phyloP scores from a whole-genome alignment of 164 flowering plant species.

The Chimonanthus salicifolius region DNA sequence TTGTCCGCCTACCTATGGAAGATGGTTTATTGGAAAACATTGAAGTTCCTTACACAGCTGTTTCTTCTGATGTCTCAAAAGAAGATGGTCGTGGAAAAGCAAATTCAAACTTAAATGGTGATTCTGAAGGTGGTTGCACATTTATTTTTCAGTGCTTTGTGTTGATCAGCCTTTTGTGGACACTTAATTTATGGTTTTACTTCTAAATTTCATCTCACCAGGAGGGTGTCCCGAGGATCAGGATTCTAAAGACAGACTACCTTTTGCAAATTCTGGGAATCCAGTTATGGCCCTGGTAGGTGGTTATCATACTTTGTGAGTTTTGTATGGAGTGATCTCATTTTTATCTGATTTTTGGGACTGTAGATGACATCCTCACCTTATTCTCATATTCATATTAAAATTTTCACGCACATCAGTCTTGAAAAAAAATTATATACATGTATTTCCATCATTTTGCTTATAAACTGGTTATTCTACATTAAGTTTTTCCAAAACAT shows the following conservation, averaged over 20 bases:
- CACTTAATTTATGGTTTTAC: neutral
- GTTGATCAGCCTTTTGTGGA: neutral
- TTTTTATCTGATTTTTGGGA: neutral
- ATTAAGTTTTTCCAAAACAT: neutral
- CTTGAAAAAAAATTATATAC: no score
- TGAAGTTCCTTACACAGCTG: slow-evolving; percentile 53
- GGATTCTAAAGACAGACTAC: slow-evolving; percentile 54
- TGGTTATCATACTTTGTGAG: slow-evolving; percentile 7
- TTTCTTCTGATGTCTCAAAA: slow-evolving; percentile 24
- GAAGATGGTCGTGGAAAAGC: slow-evolving; percentile 31
- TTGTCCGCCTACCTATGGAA: slow-evolving; percentile 83
- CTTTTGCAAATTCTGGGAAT: slow-evolving; percentile 78
- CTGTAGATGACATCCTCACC: neutral
- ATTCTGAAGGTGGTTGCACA: slow-evolving; percentile 32
- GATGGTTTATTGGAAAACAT: slow-evolving; percentile 66
- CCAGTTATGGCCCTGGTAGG: slow-evolving; percentile 92
- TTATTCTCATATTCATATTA: neutral
- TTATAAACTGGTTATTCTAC: neutral
- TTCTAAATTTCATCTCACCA: slow-evolving; percentile 15
- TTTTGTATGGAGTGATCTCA: neutral
- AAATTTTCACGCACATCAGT: no score
- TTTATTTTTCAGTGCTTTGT: neutral
- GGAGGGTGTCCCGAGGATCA: slow-evolving; percentile 32
- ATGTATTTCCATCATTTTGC: neutral
- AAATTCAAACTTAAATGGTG: slow-evolving; percentile 47